Evolutionary conservation across 1,139 yeast species (phyloP).

Genomic region (Candida buenavistaensis): DNA sequence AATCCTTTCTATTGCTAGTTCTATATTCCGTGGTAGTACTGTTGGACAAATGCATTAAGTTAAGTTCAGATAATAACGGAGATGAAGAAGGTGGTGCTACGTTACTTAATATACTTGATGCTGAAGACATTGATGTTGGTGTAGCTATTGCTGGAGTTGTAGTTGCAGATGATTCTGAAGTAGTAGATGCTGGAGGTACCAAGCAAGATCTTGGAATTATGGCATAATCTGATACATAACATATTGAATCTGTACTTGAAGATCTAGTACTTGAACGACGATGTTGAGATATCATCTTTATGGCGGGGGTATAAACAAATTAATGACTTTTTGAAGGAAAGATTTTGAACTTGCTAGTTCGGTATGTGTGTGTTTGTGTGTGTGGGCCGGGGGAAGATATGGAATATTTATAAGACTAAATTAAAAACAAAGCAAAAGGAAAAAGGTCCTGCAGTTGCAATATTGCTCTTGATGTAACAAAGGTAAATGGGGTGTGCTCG

Average conservation of each 20-base stretch:
- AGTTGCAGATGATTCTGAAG: slow-evolving; percentile 4
- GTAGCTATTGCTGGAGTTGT: slow-evolving; percentile 2
- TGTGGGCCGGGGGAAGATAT: too few relatives aligned
- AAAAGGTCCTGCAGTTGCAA: too few relatives aligned
- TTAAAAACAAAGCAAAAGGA: too few relatives aligned
- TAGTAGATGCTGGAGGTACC: slow-evolving; percentile 3
- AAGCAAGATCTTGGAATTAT: slow-evolving; percentile 9
- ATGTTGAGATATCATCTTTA: neutral
- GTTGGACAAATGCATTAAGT: neutral
- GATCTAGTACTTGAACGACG: neutral
- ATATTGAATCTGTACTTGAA: neutral
- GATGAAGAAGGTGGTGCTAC: slow-evolving; percentile 2
- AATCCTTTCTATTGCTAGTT: slow-evolving; percentile 4
- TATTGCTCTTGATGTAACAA: too few relatives aligned
- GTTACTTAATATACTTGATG: slow-evolving; percentile 2
- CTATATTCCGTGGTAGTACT: slow-evolving; percentile 4
- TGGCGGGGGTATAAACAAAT: too few relatives aligned
- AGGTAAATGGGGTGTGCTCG: too few relatives aligned
- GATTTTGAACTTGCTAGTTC: too few relatives aligned
- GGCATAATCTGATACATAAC: slow-evolving; percentile 6
- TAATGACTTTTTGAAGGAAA: too few relatives aligned
- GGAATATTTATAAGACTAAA: too few relatives aligned
- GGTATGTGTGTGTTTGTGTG: too few relatives aligned
- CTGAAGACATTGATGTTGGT: slow-evolving; percentile 4
- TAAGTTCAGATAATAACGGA: neutral